Evolutionary conservation across 2,329 filamentous ascomycete species (phyloP).

Genomic region (Epichloe typhina): DNA sequence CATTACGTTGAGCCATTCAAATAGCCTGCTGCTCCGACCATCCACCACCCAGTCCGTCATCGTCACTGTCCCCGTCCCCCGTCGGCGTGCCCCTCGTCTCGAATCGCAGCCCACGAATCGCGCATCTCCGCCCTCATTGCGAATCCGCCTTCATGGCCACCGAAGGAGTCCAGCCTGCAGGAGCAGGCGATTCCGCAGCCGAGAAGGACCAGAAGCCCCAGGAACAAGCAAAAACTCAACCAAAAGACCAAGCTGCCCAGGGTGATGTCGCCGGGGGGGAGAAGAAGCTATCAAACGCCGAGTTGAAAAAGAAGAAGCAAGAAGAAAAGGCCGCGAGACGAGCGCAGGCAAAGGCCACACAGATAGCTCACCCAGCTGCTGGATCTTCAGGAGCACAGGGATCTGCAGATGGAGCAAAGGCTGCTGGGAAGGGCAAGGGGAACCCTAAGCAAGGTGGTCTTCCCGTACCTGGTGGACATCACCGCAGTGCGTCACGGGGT

Average conservation of each 20-base stretch:
- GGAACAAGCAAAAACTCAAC: slow-evolving; percentile 8
- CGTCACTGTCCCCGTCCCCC: neutral
- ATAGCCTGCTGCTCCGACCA: neutral
- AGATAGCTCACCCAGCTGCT: slow-evolving; percentile 24
- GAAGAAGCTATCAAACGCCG: slow-evolving; percentile 56
- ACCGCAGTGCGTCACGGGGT: slow-evolving; percentile 21
- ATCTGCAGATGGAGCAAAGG: slow-evolving; percentile 23
- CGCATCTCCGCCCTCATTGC: neutral
- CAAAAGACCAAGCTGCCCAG: slow-evolving; percentile 11
- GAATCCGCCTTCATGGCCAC: slow-evolving; percentile 16
- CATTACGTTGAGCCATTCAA: neutral
- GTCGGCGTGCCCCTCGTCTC: neutral
- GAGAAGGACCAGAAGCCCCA: slow-evolving; percentile 14
- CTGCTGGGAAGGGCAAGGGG: slow-evolving; percentile 28
- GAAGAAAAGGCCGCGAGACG: slow-evolving; percentile 83
- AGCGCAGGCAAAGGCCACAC: slow-evolving; percentile 53
- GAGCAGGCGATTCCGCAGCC: slow-evolving; percentile 12
- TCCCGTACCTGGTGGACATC: slow-evolving; percentile 19
- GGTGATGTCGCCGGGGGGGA: slow-evolving; percentile 13
- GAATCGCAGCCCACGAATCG: neutral
- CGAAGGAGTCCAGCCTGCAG: slow-evolving; percentile 18
- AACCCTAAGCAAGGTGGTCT: slow-evolving; percentile 34
- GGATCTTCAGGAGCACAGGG: slow-evolving; percentile 13
- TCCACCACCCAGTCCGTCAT: neutral
- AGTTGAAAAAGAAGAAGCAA: slow-evolving; percentile 79